These are phyloP conservation scores for Hirsutella minnesotensis DNA, from an alignment of 2,329 filamentous ascomycete genomes.

Conservation along the genomic window DNA sequence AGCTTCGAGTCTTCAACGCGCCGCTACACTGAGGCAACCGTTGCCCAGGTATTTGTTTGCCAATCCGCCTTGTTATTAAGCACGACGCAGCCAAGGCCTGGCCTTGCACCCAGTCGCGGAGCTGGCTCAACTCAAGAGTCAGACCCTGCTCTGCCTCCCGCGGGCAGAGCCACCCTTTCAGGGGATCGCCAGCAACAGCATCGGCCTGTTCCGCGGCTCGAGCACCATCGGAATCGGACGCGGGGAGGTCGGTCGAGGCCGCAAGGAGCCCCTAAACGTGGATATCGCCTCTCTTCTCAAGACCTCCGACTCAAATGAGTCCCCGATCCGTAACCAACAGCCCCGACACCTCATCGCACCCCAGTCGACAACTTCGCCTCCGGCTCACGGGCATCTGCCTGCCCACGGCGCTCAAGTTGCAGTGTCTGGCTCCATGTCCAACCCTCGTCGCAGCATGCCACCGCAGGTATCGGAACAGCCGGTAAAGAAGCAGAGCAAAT, in stretches of 20 bases:
- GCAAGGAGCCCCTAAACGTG: constrained; percentile 56
- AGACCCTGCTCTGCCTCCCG: constrained; percentile 27
- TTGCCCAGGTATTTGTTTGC: constrained; percentile 10
- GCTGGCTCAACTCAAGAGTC: constrained; percentile 30
- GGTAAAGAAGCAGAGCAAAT: constrained; percentile 92
- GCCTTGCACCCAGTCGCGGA: constrained; percentile 17
- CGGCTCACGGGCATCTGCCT: constrained; percentile 11
- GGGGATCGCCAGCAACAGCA: constrained; percentile 14
- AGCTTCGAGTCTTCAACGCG: neutral
- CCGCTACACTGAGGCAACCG: constrained; percentile 3
- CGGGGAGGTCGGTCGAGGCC: constrained; percentile 13
- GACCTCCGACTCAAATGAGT: constrained; percentile 62
- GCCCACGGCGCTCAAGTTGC: constrained; percentile 15
- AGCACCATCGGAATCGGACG: constrained; percentile 16
- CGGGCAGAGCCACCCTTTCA: constrained; percentile 25
- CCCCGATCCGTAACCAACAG: constrained; percentile 34
- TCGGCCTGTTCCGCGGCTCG: constrained; percentile 16
- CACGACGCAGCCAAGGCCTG: constrained; percentile 3
- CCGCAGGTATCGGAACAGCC: constrained; percentile 52
- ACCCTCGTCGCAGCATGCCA: constrained; percentile 20
- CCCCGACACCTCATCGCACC: constrained; percentile 13
- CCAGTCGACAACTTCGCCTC: constrained; percentile 7
- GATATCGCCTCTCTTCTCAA: constrained; percentile 90
- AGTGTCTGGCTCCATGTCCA: constrained; percentile 19
- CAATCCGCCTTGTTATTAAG: constrained; percentile 3